Conservation (phyloP, 139 green algal genomes). For the Raphidocelis subcapitata region DNA sequence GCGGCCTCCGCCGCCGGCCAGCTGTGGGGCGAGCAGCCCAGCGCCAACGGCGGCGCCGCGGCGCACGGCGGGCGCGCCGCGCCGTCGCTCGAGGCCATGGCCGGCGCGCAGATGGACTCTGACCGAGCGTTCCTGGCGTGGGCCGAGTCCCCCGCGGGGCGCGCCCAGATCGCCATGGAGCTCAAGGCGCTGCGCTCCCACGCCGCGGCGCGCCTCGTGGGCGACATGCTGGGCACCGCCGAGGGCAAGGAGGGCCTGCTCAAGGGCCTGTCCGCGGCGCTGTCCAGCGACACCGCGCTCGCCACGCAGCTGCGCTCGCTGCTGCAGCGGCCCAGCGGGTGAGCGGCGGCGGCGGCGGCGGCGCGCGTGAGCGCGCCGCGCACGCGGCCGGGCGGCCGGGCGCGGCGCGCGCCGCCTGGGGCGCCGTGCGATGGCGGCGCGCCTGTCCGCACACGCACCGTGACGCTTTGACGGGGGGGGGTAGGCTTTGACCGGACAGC, state of each 20-base stretch:
- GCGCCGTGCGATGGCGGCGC: no score
- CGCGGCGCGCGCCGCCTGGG: no score
- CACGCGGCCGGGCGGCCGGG: no score
- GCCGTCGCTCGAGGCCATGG: neutral
- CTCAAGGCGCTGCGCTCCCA: conserved; percentile 57
- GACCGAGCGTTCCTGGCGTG: conserved; percentile 71
- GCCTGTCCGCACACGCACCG: no score
- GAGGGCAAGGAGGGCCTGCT: conserved; percentile 70
- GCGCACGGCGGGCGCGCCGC: no score
- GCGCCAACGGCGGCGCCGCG: neutral
- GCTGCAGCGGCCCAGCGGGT: no score
- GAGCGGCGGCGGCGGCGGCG: no score
- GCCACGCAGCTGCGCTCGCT: conserved; percentile 51
- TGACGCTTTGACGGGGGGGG: no score
- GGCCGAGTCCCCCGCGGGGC: conserved; percentile 60
- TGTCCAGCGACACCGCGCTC: conserved; percentile 52
- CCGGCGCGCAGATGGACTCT: conserved; percentile 9
- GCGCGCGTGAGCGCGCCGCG: no score
- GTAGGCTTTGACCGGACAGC: no score
- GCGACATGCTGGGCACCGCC: conserved; percentile 38
- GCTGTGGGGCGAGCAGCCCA: no score
- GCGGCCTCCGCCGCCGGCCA: no score
- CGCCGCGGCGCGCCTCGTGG: conserved; percentile 43
- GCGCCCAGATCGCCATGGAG: conserved; percentile 58
- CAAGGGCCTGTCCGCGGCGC: conserved; percentile 41